These are phyloP conservation scores for Pythium oligandrum DNA, from an alignment of 352 stramenopile genomes.

Conservation along the genomic window DNA sequence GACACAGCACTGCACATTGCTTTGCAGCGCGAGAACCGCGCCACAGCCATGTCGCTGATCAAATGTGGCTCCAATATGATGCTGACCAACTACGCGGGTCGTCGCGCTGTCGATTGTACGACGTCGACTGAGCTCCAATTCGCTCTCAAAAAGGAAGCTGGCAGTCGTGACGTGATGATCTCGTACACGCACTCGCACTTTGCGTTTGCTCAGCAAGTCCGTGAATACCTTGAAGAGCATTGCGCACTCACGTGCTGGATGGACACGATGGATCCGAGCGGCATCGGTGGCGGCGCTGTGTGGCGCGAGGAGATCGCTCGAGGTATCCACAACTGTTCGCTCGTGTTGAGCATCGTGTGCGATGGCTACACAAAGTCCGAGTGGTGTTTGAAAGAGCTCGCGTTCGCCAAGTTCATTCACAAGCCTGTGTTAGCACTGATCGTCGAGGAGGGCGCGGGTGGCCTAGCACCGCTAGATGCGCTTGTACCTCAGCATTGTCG, in stretches of 20 bases:
- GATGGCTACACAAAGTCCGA: conserved; percentile 70
- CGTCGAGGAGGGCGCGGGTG: conserved; percentile 9
- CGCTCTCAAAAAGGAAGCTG: conserved; percentile 66
- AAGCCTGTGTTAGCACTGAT: conserved; percentile 42
- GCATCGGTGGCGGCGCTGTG: conserved; percentile 66
- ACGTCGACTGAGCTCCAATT: conserved; percentile 77
- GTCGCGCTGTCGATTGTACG: conserved; percentile 74
- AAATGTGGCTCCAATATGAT: conserved; percentile 70
- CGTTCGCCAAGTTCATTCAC: conserved; percentile 63
- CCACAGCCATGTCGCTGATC: conserved; percentile 64
- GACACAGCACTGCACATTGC: conserved; percentile 78
- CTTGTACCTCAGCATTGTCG: conserved; percentile 42
- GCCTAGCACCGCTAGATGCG: conserved; percentile 12
- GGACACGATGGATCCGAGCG: conserved; percentile 79
- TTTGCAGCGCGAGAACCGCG: conserved; percentile 57
- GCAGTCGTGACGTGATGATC: conserved; percentile 77
- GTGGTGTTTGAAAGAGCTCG: conserved; percentile 80
- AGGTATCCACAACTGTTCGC: conserved; percentile 65
- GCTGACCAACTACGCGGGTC: conserved; percentile 50
- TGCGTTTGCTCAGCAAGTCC: conserved; percentile 53
- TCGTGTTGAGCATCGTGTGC: conserved; percentile 69
- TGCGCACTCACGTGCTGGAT: conserved; percentile 73
- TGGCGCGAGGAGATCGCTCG: conserved; percentile 81
- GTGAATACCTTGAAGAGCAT: conserved; percentile 54
- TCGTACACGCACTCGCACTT: conserved; percentile 73